A percentile compares a stretch with the other conserved stretches of the same genome.
Evolutionary conservation across 2,329 filamentous ascomycete genomes (phyloP).

Genomic region (Aspergillus puulaauensis): DNA sequence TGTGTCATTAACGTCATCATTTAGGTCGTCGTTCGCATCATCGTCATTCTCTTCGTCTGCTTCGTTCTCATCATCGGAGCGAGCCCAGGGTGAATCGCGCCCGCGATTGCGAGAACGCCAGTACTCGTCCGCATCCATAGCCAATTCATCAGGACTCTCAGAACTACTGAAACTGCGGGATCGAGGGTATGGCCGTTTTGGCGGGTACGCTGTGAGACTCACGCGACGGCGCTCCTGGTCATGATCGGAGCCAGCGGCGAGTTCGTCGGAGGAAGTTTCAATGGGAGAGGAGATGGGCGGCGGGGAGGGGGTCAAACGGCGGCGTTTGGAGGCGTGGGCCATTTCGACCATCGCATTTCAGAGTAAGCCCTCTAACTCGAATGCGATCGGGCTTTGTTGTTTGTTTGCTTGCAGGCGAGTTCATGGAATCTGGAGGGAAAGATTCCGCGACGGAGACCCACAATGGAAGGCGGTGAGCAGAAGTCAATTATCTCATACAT

Average conservation of each 20-base stretch:
- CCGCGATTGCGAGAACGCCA: slow-evolving; percentile 31
- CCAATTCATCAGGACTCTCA: slow-evolving; percentile 48
- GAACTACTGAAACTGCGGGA: slow-evolving; percentile 32
- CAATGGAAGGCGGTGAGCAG: slow-evolving; percentile 9
- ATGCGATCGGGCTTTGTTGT: not conserved
- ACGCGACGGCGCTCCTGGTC: slow-evolving; percentile 37
- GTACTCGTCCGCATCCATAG: slow-evolving; percentile 37
- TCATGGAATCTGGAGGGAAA: not conserved
- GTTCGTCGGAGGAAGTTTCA: slow-evolving; percentile 43
- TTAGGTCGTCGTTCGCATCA: not conserved
- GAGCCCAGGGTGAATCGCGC: slow-evolving; percentile 23
- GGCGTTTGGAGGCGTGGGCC: slow-evolving; percentile 28
- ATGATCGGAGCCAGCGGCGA: slow-evolving; percentile 36
- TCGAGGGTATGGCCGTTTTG: slow-evolving; percentile 26
- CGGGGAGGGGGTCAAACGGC: slow-evolving; percentile 29
- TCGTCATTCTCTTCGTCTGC: slow-evolving; percentile 1
- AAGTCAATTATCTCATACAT: not conserved
- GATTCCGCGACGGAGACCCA: not conserved
- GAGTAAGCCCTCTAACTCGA: not conserved
- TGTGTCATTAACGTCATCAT: slow-evolving; percentile 2
- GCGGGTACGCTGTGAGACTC: slow-evolving; percentile 35
- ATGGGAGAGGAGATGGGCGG: slow-evolving; percentile 23
- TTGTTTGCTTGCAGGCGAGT: not conserved
- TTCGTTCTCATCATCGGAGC: slow-evolving; percentile 12
- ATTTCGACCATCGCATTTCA: not conserved